phyloP scores from a whole-genome alignment of 2,329 filamentous ascomycete genomes.

The Cercospora citrullina region DNA sequence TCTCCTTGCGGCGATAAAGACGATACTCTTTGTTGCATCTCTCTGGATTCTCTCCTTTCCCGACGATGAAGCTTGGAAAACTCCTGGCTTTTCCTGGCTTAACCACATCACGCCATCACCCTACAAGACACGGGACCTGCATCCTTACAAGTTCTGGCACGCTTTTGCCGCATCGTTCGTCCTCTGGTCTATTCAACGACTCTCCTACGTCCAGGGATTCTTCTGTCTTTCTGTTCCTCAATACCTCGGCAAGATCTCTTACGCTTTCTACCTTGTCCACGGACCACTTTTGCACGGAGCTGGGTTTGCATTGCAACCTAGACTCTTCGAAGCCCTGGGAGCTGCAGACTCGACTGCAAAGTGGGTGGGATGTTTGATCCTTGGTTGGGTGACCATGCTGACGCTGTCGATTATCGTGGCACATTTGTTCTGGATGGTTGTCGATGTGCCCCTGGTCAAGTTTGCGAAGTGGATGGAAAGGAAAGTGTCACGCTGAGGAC shows the following conservation, averaged over 20 bases:
- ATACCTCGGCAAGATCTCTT: constrained; percentile 24
- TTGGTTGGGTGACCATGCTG: constrained; percentile 21
- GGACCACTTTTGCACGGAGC: constrained; percentile 20
- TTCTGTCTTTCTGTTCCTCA: constrained; percentile 15
- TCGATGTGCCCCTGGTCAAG: constrained; percentile 18
- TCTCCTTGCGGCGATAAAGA: background rate
- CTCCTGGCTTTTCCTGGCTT: constrained; percentile 17
- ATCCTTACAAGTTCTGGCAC: constrained; percentile 18
- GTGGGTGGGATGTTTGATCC: constrained; percentile 7
- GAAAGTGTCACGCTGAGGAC: background rate
- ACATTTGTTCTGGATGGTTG: constrained; percentile 22
- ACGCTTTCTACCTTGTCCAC: constrained; percentile 23
- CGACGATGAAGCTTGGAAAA: constrained; percentile 16
- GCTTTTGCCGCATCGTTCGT: constrained; percentile 12
- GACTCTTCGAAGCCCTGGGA: constrained; percentile 3
- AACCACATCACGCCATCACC: constrained; percentile 4
- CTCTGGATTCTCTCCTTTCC: constrained; percentile 21
- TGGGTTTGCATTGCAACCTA: constrained; percentile 17
- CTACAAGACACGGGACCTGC: background rate
- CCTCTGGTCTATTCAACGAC: constrained; percentile 13
- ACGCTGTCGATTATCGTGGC: constrained; percentile 7
- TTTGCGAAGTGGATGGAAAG: constrained; percentile 15
- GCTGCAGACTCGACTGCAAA: background rate
- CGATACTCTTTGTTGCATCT: background rate
- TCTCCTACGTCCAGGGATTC: background rate